phyloP scores from a whole-genome alignment of 1,284 basidiomycete species.

The Pseudozyma pruni region DNA sequence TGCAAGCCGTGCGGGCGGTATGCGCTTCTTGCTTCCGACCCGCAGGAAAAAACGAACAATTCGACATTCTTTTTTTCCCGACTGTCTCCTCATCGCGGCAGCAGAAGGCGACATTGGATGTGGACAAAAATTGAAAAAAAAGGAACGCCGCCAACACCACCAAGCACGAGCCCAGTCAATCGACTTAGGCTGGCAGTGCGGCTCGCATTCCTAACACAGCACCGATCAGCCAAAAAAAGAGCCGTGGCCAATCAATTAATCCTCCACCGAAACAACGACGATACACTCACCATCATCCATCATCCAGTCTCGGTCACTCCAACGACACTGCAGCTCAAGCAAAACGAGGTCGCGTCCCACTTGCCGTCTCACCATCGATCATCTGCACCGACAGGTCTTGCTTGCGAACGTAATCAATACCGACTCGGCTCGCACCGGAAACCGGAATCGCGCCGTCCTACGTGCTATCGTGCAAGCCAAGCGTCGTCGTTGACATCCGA shows the following conservation, averaged over 20 bases:
- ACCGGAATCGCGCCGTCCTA: constrained; percentile 6
- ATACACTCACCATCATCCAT: constrained; percentile 6
- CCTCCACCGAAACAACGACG: constrained; percentile 14
- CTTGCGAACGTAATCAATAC: not conserved
- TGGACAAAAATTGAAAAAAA: not conserved
- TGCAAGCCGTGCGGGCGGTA: too few relatives aligned
- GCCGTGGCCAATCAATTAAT: constrained; percentile 21
- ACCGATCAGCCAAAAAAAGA: constrained; percentile 10
- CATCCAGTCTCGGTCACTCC: too few relatives aligned
- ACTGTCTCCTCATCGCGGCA: not conserved
- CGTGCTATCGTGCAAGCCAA: constrained; percentile 1
- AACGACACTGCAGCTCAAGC: not conserved
- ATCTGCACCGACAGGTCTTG: not conserved
- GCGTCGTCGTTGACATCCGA: too few relatives aligned
- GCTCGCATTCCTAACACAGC: constrained; percentile 1
- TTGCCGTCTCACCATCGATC: too few relatives aligned
- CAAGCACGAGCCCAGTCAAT: constrained; percentile 2
- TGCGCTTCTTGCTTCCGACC: not conserved
- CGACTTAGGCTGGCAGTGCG: too few relatives aligned
- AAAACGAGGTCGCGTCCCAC: too few relatives aligned
- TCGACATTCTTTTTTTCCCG: not conserved
- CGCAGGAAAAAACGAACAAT: not conserved
- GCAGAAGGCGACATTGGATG: constrained; percentile 5
- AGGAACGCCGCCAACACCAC: not conserved
- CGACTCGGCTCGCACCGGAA: constrained; percentile 2